phyloP scores from a whole-genome alignment of 1,284 basidiomycete species.

The Trichosporon sp. region DNA sequence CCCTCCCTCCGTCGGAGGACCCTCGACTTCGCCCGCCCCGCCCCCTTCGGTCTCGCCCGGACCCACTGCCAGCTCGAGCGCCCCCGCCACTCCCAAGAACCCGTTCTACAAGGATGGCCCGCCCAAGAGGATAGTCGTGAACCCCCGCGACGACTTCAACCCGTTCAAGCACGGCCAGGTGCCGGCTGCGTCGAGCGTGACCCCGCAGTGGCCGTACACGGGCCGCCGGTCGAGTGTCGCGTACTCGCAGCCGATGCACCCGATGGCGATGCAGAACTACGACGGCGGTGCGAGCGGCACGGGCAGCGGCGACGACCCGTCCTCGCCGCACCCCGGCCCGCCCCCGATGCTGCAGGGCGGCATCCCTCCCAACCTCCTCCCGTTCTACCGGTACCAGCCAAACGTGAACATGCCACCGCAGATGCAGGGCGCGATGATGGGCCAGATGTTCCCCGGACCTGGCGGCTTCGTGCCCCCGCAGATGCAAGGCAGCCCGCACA shows the following conservation, averaged over 20 bases:
- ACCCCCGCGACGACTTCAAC: slow-evolving; percentile 91
- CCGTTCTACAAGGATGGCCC: slow-evolving; percentile 82
- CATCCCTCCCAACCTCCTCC: slow-evolving; percentile 43
- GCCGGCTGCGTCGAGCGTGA: slow-evolving; percentile 70
- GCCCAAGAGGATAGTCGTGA: slow-evolving; percentile 73
- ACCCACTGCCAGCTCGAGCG: slow-evolving; percentile 18
- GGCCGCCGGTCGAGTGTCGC: slow-evolving; percentile 81
- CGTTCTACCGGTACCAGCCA: slow-evolving; percentile 45
- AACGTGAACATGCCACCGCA: slow-evolving; percentile 40
- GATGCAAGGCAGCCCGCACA: slow-evolving; percentile 37
- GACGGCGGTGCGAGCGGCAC: slow-evolving; percentile 5
- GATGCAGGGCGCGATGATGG: slow-evolving; percentile 37
- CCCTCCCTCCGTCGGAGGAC: background rate
- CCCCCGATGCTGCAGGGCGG: slow-evolving; percentile 37
- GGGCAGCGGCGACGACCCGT: slow-evolving; percentile 27
- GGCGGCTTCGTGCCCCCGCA: slow-evolving; percentile 37
- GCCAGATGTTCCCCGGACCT: slow-evolving; percentile 48
- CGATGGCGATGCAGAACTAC: slow-evolving; percentile 25
- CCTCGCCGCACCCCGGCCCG: slow-evolving; percentile 33
- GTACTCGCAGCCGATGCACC: slow-evolving; percentile 49
- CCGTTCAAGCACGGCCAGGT: slow-evolving; percentile 72
- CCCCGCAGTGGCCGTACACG: slow-evolving; percentile 79
- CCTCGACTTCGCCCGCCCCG: background rate
- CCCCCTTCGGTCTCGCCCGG: slow-evolving; percentile 41
- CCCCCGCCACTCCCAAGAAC: slow-evolving; percentile 58